phyloP scores from a whole-genome alignment of 345 rosid species.

The Arabidopsis suecica region DNA sequence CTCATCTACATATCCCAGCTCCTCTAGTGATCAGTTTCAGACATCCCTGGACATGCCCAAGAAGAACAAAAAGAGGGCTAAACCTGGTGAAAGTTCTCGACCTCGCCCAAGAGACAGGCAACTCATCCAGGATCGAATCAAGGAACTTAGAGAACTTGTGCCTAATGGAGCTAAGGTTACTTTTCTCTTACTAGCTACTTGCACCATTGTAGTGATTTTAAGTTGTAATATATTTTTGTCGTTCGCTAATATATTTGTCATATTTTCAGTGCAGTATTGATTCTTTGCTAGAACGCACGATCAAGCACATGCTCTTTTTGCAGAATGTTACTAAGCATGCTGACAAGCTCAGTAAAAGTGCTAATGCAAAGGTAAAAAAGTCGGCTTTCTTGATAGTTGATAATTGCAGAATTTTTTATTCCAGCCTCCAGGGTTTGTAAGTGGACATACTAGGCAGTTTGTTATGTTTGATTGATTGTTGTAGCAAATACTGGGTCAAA shows the following conservation, averaged over 20 bases:
- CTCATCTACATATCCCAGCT: conserved; percentile 75
- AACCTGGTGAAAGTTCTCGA: conserved; percentile 84
- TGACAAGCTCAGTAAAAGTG: conserved; percentile 79
- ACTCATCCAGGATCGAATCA: conserved; percentile 93
- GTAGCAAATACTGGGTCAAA: neutral
- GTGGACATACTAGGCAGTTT: neutral
- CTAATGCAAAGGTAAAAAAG: conserved; percentile 62
- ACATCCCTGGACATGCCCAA: conserved; percentile 63
- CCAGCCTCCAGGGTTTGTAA: neutral
- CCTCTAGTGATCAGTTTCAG: conserved; percentile 68
- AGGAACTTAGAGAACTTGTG: conserved; percentile 95
- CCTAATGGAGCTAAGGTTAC: conserved; percentile 95
- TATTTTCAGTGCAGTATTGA: conserved; percentile 91
- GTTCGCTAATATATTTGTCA: conserved; percentile 43
- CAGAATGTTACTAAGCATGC: conserved; percentile 89
- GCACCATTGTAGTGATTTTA: neutral
- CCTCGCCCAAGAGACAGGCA: conserved; percentile 99
- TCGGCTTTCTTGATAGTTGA: neutral
- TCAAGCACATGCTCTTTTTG: conserved; percentile 90
- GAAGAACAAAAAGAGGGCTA: conserved; percentile 78
- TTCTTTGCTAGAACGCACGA: conserved; percentile 91
- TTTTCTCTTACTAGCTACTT: conserved; percentile 33
- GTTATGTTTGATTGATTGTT: conserved; percentile 5
- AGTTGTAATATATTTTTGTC: conserved; percentile 6
- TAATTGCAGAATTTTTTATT: no score